Percentiles rank a stretch among this genome's conserved stretches.
Conservation (phyloP, 2,329 filamentous ascomycete genomes). For the Paecilomyces dactylethromorphus region DNA sequence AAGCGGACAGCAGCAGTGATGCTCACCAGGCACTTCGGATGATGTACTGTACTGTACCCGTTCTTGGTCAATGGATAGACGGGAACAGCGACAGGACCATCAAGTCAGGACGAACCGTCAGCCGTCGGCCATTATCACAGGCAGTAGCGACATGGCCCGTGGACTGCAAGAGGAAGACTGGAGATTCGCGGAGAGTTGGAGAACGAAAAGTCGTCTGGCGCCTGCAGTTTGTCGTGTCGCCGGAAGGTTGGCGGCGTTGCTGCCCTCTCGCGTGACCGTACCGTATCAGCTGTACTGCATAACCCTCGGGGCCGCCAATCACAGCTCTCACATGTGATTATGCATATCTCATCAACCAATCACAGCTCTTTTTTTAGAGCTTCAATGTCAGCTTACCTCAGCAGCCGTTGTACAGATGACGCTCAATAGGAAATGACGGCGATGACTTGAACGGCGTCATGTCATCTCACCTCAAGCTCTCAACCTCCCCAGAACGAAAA, state of each 20-base stretch:
- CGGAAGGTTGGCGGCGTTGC: conserved; percentile 2
- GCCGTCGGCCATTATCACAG: conserved; percentile 8
- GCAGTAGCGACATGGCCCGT: conserved; percentile 6
- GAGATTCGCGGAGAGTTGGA: background rate
- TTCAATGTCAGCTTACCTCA: conserved; percentile 3
- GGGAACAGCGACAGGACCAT: conserved; percentile 1
- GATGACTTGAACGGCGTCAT: background rate
- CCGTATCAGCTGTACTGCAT: conserved; percentile 4
- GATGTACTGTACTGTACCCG: background rate
- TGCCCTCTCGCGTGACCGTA: conserved; percentile 5
- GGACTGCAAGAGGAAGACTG: background rate
- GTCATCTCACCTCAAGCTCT: background rate
- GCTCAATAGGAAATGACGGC: background rate
- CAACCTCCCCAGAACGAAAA: background rate
- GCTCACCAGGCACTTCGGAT: background rate
- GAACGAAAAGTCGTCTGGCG: background rate
- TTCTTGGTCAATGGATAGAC: conserved; percentile 1
- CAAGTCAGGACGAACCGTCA: conserved; percentile 5
- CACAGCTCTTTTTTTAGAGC: background rate
- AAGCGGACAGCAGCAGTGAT: background rate
- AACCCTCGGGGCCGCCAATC: conserved; percentile 5
- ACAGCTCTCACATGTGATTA: conserved; percentile 1
- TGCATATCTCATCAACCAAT: conserved; percentile 4
- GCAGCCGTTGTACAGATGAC: background rate
- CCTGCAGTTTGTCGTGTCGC: conserved; percentile 3